Percentiles rank a stretch among this genome's conserved stretches.
Conservation (phyloP, 768 basidiomycete species). For the Crucibulum laeve region DNA sequence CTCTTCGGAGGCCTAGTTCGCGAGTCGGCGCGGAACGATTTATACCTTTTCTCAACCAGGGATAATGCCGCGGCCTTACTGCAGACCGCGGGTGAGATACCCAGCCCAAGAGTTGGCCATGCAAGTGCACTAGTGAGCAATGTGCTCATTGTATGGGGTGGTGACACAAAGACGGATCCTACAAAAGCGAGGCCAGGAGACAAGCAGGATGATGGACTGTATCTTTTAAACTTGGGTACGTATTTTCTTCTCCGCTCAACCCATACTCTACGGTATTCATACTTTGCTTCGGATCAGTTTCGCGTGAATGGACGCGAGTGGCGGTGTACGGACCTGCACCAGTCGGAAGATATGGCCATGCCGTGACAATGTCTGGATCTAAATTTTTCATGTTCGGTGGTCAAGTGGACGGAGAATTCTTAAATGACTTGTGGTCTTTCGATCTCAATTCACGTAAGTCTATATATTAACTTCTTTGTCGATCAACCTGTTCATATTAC, state of each 20-base stretch:
- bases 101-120: constrained; percentile 91
- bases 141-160: constrained; percentile 97
- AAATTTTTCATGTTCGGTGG: constrained; percentile 96
- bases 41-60: constrained; percentile 83
- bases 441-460: constrained; percentile 88
- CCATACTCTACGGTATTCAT: constrained; percentile 3
- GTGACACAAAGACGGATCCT: constrained; percentile 82
- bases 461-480: not conserved
- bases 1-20: constrained; percentile 96
- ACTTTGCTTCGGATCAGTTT: constrained; percentile 44
- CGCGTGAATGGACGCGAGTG: constrained; percentile 93
- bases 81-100: constrained; percentile 86
- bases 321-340: constrained; percentile 74
- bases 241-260: constrained; percentile 9
- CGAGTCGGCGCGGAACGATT: constrained; percentile 85
- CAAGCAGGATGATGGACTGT: constrained; percentile 87
- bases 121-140: constrained; percentile 93
- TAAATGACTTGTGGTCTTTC: constrained; percentile 95
- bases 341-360: constrained; percentile 91
- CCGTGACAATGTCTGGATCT: constrained; percentile 86
- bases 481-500: constrained; percentile 2
- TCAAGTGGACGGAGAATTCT: constrained; percentile 90
- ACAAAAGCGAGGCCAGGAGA: constrained; percentile 56
- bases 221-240: constrained; percentile 91
- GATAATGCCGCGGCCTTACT: constrained; percentile 78